These are phyloP conservation scores for Grigorovia transvaalensis DNA, from an alignment of 805 yeast species.

Conservation along the genomic window DNA sequence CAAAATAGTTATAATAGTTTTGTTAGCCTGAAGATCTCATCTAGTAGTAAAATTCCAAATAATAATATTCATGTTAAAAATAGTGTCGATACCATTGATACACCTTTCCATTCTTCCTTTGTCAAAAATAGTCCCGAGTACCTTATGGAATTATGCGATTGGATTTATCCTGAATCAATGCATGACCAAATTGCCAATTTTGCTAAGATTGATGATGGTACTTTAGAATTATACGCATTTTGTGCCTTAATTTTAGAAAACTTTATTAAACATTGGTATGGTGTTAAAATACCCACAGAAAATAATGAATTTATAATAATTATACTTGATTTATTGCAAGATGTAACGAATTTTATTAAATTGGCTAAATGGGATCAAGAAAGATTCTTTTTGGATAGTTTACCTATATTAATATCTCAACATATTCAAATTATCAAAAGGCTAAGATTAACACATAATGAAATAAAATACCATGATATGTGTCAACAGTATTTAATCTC, in stretches of 20 bases:
- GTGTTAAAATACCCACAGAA: constrained; percentile 20
- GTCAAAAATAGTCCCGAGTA: constrained; percentile 18
- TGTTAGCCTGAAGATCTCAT: too few relatives aligned
- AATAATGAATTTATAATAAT: constrained; percentile 15
- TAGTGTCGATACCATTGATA: constrained; percentile 3
- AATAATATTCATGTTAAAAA: background rate
- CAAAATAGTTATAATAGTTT: too few relatives aligned
- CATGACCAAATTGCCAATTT: constrained; percentile 8
- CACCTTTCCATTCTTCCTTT: constrained; percentile 12
- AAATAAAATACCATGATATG: constrained; percentile 6
- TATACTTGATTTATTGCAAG: constrained; percentile 12
- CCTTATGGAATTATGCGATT: constrained; percentile 18
- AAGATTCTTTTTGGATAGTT: constrained; percentile 16
- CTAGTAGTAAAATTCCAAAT: background rate
- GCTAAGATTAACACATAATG: background rate
- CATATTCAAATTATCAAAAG: constrained; percentile 11
- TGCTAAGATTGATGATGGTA: constrained; percentile 4
- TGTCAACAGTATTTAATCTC: constrained; percentile 8
- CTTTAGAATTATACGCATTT: constrained; percentile 18
- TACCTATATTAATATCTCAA: constrained; percentile 17
- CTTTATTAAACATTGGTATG: constrained; percentile 25
- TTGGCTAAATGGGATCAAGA: constrained; percentile 8
- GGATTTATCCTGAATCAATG: constrained; percentile 16
- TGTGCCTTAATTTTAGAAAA: constrained; percentile 18
- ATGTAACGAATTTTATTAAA: constrained; percentile 3